Conservation (phyloP, 192 early-diverging fungal genomes). For the Gaertneriomyces semiglobifer region DNA sequence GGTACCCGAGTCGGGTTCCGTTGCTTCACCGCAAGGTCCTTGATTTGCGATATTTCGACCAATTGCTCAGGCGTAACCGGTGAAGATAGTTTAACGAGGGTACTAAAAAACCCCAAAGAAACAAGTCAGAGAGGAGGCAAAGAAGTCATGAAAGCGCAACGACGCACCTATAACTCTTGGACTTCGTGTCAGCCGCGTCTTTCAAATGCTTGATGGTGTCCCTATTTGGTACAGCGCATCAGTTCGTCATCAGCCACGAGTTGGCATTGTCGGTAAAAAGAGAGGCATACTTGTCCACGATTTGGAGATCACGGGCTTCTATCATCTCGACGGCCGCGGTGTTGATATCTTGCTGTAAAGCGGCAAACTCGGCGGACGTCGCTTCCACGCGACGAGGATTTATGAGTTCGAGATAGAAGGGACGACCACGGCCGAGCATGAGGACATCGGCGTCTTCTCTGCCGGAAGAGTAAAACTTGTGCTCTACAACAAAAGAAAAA, state of each 20-base stretch:
- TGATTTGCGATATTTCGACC: conserved; percentile 21
- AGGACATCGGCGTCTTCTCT: conserved; percentile 93
- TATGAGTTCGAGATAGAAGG: conserved; percentile 84
- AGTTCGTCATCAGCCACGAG: not conserved
- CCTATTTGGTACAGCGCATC: conserved; percentile 3
- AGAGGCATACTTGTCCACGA: conserved; percentile 31
- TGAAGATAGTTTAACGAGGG: conserved; percentile 29
- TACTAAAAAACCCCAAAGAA: conserved; percentile 12
- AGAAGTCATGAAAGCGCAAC: not conserved
- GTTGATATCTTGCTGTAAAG: conserved; percentile 41
- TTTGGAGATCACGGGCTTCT: conserved; percentile 34
- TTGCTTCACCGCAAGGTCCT: conserved; percentile 39
- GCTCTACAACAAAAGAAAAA: conserved; percentile 38
- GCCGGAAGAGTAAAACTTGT: conserved; percentile 80
- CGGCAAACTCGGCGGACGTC: conserved; percentile 23
- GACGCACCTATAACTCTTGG: conserved; percentile 42
- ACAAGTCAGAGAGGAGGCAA: not conserved
- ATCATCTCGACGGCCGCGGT: conserved; percentile 30
- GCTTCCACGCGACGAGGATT: conserved; percentile 61
- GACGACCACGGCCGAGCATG: conserved; percentile 88
- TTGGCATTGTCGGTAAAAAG: not conserved
- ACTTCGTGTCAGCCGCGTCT: conserved; percentile 46
- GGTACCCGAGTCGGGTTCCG: conserved; percentile 49
- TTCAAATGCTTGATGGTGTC: conserved; percentile 40
- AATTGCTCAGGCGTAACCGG: conserved; percentile 24